phyloP scores from a whole-genome alignment of 2,329 filamentous ascomycete species.

The Monascus ruber region DNA sequence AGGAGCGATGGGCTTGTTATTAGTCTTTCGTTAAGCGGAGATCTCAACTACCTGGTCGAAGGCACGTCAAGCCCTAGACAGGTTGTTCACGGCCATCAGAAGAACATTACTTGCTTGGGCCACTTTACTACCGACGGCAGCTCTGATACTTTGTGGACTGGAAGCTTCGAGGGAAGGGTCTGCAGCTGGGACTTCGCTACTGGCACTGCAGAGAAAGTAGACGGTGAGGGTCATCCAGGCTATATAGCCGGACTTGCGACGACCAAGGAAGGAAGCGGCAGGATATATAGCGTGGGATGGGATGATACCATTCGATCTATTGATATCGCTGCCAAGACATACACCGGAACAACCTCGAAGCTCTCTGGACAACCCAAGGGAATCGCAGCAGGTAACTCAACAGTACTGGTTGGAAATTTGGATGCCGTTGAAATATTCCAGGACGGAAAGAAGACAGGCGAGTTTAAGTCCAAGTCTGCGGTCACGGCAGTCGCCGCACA shows the following conservation, averaged over 20 bases:
- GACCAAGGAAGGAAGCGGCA: constrained; percentile 38
- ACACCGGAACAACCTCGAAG: constrained; percentile 56
- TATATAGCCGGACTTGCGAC: constrained; percentile 68
- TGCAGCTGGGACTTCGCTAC: constrained; percentile 69
- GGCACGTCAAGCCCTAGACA: constrained; percentile 57
- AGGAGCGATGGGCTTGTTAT: constrained; percentile 79
- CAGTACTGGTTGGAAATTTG: constrained; percentile 48
- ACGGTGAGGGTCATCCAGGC: constrained; percentile 74
- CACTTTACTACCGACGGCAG: constrained; percentile 38
- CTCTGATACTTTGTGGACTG: constrained; percentile 63
- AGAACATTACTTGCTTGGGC: constrained; percentile 70
- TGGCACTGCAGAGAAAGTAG: constrained; percentile 58
- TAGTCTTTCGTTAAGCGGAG: constrained; percentile 75
- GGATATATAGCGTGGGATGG: constrained; percentile 83
- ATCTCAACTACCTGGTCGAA: constrained; percentile 77
- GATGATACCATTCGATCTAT: constrained; percentile 79
- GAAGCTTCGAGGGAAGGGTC: constrained; percentile 82
- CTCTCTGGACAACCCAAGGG: constrained; percentile 73
- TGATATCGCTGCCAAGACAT: constrained; percentile 63
- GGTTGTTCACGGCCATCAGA: constrained; percentile 78
- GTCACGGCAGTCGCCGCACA: constrained; percentile 63
- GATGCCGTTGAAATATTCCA: constrained; percentile 49
- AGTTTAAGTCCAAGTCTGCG: constrained; percentile 49
- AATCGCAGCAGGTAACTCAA: constrained; percentile 43
- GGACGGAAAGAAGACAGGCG: constrained; percentile 48